Base-by-base conservation (phyloP, 1,284 basidiomycete genomes). In the Ustilago tritici region DNA sequence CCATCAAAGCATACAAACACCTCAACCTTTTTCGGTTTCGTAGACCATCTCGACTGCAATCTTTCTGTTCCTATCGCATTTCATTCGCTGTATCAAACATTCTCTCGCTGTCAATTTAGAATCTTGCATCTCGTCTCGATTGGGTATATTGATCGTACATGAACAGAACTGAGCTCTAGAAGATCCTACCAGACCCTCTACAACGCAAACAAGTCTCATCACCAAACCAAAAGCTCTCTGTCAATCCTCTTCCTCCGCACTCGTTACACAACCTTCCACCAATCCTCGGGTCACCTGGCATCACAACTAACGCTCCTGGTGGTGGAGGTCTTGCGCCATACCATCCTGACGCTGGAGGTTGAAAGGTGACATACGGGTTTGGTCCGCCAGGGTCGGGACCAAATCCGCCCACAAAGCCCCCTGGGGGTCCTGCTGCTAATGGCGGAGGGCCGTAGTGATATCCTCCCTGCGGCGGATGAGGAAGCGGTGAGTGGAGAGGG, bases 221-320 rank as follows among this genome's bases (percentile, higher is more conserved):
- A 11, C 76, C 76, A 36, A 78, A 63, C 76, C 76, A 78, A 55
- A 78, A 78, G 56, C 76, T 78, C 38, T 78, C 76, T 15, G 43
- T 65, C 12, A 75, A 32, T 12, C 76, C 76, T 36, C 65, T 46
- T 1, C 76, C 76, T 3, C 61, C 62, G 47, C 76, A 78, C 34
- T 78, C 76, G 56, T 34, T 69, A 38, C 76, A 78, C n/a, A 78
- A 65, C 9, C 71, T 49, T 2, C 76, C 76, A 2, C 76, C 76
- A 17, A 78, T 78, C 4, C 76, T 40, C 4, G 76, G 76, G 40
- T 78, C 76, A 11, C 76, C 76, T 0, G 76, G 76, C 68, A 75
- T 68, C 12, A 78, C 76, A 4, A 78, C 68, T 1, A 78, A 56
- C 8, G 76, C 76, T 17, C 64, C 64, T 3, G 76, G 71, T 4